Evolutionary conservation across 108 stramenopile species (phyloP).

Genomic region (Schizochytrium sp.): DNA sequence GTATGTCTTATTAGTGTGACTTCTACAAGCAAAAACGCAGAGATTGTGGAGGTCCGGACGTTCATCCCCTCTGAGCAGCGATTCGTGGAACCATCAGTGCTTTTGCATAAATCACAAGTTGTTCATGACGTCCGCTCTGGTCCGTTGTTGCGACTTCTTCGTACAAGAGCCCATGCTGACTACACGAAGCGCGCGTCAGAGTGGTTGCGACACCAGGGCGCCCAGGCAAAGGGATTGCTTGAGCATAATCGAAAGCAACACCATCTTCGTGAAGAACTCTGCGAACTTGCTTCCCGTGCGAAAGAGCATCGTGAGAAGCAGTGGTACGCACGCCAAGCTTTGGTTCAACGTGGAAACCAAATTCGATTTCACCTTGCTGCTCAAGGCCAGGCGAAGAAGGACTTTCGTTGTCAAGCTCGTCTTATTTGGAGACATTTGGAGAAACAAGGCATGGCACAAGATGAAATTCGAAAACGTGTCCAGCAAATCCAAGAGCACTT

Average conservation of each 20-base stretch:
- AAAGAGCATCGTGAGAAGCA: conserved; percentile 14
- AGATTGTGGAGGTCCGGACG: conserved; percentile 27
- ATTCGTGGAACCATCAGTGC: neutral
- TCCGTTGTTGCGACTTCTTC: neutral
- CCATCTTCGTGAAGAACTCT: conserved; percentile 18
- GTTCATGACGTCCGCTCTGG: conserved; percentile 22
- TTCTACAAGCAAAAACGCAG: conserved; percentile 27
- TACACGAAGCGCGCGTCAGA: neutral
- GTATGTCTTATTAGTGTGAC: conserved; percentile 29
- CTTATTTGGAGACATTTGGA: neutral
- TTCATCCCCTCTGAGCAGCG: conserved; percentile 9
- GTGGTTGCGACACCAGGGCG: neutral
- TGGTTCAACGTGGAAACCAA: neutral
- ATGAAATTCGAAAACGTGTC: neutral
- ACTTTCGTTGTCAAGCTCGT: neutral
- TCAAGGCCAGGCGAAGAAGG: neutral
- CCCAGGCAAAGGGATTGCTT: neutral
- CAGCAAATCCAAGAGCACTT: neutral
- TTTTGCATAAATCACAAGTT: conserved; percentile 57
- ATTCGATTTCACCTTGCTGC: neutral
- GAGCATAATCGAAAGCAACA: neutral
- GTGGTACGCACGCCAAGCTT: conserved; percentile 9
- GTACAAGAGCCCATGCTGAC: neutral
- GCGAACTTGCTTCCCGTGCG: neutral
- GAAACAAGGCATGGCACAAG: neutral